Evolutionary conservation across 78 protist species (phyloP).

Genomic region (Chrysochromulina parva): DNA sequence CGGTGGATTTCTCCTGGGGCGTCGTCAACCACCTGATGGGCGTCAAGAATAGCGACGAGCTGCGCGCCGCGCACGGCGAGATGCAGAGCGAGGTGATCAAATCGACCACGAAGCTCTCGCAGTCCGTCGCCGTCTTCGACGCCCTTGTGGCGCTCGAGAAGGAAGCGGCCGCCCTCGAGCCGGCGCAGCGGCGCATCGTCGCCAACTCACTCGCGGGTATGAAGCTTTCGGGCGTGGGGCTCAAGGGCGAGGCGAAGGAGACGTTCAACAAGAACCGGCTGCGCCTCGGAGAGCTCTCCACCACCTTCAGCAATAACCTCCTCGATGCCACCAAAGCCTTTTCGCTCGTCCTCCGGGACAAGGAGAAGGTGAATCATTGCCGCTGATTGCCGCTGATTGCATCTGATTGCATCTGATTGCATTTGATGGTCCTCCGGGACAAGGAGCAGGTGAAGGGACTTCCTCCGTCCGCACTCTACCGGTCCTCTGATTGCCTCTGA

Average conservation of each 20-base stretch:
- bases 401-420: too few relatives aligned
- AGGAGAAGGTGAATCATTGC: too few relatives aligned
- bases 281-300: neutral
- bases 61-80: slow-evolving; percentile 3
- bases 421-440: too few relatives aligned
- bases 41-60: slow-evolving; percentile 14
- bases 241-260: slow-evolving; percentile 22
- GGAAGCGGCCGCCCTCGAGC: neutral
- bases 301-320: slow-evolving; percentile 31
- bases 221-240: neutral
- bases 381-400: too few relatives aligned
- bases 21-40: slow-evolving; percentile 29
- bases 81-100: neutral
- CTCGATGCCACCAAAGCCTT: slow-evolving; percentile 36
- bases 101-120: neutral
- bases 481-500: too few relatives aligned
- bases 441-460: slow-evolving; percentile 15
- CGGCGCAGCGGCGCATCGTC: neutral
- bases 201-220: neutral
- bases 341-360: neutral
- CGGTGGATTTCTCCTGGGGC: slow-evolving; percentile 6
- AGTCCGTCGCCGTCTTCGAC: neutral
- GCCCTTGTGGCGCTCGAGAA: neutral
- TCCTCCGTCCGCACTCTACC: slow-evolving; percentile 1
- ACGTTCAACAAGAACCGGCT: neutral